Evolutionary conservation across 495 filamentous ascomycete species (phyloP).

Genomic region (Lepidopterella palustris): DNA sequence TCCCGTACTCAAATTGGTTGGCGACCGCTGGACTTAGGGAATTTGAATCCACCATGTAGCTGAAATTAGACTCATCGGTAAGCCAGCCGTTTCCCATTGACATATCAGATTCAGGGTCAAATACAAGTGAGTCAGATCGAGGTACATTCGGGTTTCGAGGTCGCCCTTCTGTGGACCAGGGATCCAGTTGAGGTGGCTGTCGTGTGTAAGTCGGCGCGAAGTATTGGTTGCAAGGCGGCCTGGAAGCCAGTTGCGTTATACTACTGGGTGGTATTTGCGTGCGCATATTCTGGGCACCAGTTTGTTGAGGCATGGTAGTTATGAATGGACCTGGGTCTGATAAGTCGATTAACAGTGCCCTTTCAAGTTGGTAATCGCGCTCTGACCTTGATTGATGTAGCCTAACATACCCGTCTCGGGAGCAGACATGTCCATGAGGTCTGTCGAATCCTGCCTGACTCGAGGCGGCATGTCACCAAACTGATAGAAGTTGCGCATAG

Average conservation of each 20-base stretch:
- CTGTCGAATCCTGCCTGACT: background rate
- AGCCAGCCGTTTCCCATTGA: background rate
- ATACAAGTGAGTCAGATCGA: constrained; percentile 9
- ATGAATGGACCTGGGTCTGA: background rate
- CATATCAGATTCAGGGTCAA: constrained; percentile 17
- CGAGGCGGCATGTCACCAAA: background rate
- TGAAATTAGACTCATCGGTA: background rate
- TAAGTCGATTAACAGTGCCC: background rate
- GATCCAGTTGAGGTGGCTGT: constrained; percentile 21
- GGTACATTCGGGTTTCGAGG: constrained; percentile 14
- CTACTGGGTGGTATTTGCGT: background rate
- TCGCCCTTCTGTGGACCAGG: constrained; percentile 18
- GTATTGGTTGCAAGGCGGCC: constrained; percentile 6
- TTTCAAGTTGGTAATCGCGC: background rate
- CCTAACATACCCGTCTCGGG: constrained; percentile 1
- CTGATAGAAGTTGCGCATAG: constrained; percentile 16
- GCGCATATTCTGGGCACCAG: background rate
- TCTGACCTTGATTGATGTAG: background rate
- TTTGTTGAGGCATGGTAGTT: background rate
- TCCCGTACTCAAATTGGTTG: background rate
- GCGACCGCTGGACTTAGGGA: background rate
- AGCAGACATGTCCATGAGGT: background rate
- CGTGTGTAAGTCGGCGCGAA: constrained; percentile 6
- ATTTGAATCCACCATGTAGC: constrained; percentile 5
- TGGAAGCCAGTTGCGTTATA: background rate